phyloP scores from a whole-genome alignment of 352 stramenopile species.

The Pythium phragmitis region DNA sequence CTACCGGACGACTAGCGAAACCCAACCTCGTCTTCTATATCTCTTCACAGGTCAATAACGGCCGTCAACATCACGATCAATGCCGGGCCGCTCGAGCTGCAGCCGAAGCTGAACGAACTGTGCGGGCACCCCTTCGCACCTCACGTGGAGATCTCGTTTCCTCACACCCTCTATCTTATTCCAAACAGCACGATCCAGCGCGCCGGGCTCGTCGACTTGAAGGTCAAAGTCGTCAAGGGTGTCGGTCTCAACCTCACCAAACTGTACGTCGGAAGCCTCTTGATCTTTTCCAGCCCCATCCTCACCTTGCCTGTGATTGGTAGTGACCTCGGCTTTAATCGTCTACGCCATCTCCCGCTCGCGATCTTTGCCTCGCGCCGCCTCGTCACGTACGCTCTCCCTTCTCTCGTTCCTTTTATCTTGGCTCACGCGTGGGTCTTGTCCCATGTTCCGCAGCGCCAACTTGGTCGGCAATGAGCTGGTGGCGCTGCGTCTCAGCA shows the following conservation, averaged over 20 bases:
- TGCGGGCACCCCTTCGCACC: neutral
- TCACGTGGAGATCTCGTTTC: neutral
- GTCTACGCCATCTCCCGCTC: slow-evolving; percentile 15
- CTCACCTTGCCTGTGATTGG: no score
- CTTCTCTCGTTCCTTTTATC: neutral
- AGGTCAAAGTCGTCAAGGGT: slow-evolving; percentile 11
- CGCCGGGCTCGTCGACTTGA: slow-evolving; percentile 15
- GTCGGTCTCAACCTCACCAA: slow-evolving; percentile 16
- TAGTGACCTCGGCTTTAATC: slow-evolving; percentile 22
- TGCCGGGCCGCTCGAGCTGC: neutral
- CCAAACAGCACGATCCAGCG: slow-evolving; percentile 13
- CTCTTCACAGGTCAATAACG: slow-evolving; percentile 1
- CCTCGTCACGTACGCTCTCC: neutral
- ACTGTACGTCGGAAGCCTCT: slow-evolving; percentile 6
- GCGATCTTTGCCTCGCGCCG: slow-evolving; percentile 7
- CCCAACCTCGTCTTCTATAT: neutral
- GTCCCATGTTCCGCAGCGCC: neutral
- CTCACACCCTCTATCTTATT: neutral
- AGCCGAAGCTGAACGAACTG: slow-evolving; percentile 14
- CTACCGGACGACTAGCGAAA: neutral
- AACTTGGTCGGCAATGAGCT: slow-evolving; percentile 13
- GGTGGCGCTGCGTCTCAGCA: slow-evolving; percentile 16
- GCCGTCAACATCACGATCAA: slow-evolving; percentile 12
- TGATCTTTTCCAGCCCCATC: neutral
- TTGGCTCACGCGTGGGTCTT: neutral